phyloP scores from a whole-genome alignment of 441 rosid species.

The Biscutella laevigata region DNA sequence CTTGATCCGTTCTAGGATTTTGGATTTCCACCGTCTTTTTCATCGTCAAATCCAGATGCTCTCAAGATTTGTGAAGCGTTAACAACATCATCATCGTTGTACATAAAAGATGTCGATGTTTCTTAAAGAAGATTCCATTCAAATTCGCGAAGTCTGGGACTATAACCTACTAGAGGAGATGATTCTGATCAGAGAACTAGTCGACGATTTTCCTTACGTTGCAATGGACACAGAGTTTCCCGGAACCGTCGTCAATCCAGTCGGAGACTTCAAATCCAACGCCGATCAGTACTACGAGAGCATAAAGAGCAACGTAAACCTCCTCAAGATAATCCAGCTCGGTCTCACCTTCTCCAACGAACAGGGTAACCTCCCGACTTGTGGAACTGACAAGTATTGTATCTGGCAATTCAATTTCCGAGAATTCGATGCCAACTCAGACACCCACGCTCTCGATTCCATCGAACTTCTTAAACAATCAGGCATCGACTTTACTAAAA shows the following conservation, averaged over 20 bases:
- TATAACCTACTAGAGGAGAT: slow-evolving; percentile 43
- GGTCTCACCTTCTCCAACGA: slow-evolving; percentile 60
- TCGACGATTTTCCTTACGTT: slow-evolving; percentile 45
- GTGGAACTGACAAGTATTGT: slow-evolving; percentile 46
- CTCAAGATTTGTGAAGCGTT: too few relatives aligned
- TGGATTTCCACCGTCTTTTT: neutral
- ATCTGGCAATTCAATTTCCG: slow-evolving; percentile 63
- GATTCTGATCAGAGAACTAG: slow-evolving; percentile 39
- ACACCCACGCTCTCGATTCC: slow-evolving; percentile 41
- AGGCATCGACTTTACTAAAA: slow-evolving; percentile 43
- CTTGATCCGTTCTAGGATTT: slow-evolving; percentile 25
- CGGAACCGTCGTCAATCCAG: slow-evolving; percentile 47
- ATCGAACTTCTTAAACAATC: slow-evolving; percentile 50
- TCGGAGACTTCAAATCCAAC: slow-evolving; percentile 45
- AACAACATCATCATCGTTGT: too few relatives aligned
- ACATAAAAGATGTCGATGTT: slow-evolving; percentile 41
- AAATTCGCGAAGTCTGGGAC: slow-evolving; percentile 56
- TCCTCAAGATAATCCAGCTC: slow-evolving; percentile 50
- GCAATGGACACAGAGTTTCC: slow-evolving; percentile 71
- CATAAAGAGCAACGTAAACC: slow-evolving; percentile 48
- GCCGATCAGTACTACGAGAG: slow-evolving; percentile 49
- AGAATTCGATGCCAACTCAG: slow-evolving; percentile 37
- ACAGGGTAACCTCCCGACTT: slow-evolving; percentile 48
- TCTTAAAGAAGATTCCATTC: slow-evolving; percentile 44
- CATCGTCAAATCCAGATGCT: slow-evolving; percentile 15